Evolutionary conservation across 495 filamentous ascomycete genomes (phyloP), one percentile per base, ranked within the genome.

Genomic region (Coniosporium apollinis): DNA sequence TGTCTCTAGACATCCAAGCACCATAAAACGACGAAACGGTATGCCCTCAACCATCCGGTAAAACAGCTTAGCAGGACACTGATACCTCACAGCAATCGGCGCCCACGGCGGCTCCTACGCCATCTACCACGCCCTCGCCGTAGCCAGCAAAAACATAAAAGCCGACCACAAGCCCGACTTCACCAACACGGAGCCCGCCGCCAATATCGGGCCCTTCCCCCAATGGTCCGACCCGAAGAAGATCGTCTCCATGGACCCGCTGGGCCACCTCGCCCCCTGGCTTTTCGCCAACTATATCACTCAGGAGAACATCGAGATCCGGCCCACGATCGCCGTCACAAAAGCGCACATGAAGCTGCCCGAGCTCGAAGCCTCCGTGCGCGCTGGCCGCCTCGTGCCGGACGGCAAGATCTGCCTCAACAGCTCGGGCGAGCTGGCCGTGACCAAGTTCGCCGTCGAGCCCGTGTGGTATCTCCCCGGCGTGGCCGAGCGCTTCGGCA

Each of bases 41-140:
- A 62, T 63, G 69, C 60, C 14, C 15, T 8, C 21, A 11, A 11
- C 2, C 18, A 19, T 30, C 18, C 8, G 25, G 21, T 38, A 28
- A 29, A 21, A 16, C 33, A 15, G 33, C 28, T 43, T 13, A 18
- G 11, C n/a, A n/a, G n/a, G n/a, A n/a, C n/a, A n/a, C n/a, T n/a
- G n/a, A n/a, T n/a, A n/a, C n/a, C n/a, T n/a, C n/a, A n/a, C n/a
- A 69, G 66, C 69, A 31, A 67, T 73, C 41, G 77, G 77, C 38
- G 89, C 89, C 36, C 89, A 97, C 50, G 87, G 89, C 28, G 89
- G 89, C 28, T 94, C 85, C n/a, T 97, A 97, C 48, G 82, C 80
- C 46, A 83, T 94, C 48, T 97, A 97, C 58, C 84, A 92, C 52
- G 89, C 89, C 17, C 66, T 97, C 30, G 89, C 89, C 25, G 69